Conservation (phyloP, 352 stramenopile genomes). For the Phytophthora rubi region DNA sequence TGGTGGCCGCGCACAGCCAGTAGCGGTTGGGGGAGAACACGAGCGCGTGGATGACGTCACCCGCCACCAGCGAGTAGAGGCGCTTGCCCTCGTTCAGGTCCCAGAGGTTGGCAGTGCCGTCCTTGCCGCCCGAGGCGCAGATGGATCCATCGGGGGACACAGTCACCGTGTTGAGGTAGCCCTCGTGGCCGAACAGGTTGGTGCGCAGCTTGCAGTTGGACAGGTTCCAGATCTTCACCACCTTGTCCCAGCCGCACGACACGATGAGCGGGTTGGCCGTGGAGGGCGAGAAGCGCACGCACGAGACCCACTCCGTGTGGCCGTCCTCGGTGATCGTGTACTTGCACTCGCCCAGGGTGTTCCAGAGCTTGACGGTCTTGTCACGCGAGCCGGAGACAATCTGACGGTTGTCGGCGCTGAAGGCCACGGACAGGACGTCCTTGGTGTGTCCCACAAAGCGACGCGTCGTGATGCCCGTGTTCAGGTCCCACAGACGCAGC, state of each 20-base stretch:
- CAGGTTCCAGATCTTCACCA: slow-evolving; percentile 99
- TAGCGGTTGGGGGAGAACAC: slow-evolving; percentile 99
- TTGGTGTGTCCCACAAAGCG: slow-evolving; percentile 99
- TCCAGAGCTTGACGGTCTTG: slow-evolving; percentile 99
- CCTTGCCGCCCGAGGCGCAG: slow-evolving; percentile 99
- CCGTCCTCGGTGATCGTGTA: slow-evolving; percentile 98
- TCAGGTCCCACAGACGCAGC: slow-evolving; percentile 99
- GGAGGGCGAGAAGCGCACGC: slow-evolving; percentile 98
- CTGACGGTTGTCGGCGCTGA: slow-evolving; percentile 99
- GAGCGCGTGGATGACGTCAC: slow-evolving; percentile 97
- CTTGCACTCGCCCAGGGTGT: slow-evolving; percentile 99
- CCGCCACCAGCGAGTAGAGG: slow-evolving; percentile 98
- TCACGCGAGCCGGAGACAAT: slow-evolving; percentile 99
- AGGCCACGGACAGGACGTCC: slow-evolving; percentile 99
- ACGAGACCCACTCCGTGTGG: slow-evolving; percentile 99
- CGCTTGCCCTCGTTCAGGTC: slow-evolving; percentile 99
- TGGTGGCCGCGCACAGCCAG: slow-evolving; percentile 99
- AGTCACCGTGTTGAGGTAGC: slow-evolving; percentile 99
- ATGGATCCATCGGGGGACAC: slow-evolving; percentile 99
- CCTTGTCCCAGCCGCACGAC: slow-evolving; percentile 99
- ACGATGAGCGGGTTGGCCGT: slow-evolving; percentile 98
- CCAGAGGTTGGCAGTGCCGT: slow-evolving; percentile 99
- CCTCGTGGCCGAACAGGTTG: slow-evolving; percentile 98
- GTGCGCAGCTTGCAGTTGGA: slow-evolving; percentile 99
- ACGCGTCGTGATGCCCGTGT: slow-evolving; percentile 98